phyloP scores from a whole-genome alignment of 805 yeast species.

The Candida odintsovae region DNA sequence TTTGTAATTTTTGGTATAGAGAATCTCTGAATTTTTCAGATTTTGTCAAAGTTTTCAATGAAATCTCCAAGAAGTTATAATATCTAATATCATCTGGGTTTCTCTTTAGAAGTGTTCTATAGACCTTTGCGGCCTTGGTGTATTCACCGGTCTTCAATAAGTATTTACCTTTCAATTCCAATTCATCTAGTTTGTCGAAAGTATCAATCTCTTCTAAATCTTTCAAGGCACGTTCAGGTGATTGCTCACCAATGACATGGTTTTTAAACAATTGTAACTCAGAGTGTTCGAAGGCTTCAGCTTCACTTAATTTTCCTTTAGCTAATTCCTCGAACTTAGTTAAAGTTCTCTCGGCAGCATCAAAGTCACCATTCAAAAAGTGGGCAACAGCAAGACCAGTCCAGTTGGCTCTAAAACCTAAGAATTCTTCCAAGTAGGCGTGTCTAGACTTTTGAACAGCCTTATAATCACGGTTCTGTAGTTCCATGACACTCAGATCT shows the following conservation, averaged over 20 bases:
- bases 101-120: constrained; percentile 67
- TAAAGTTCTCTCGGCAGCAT: constrained; percentile 66
- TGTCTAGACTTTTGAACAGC: constrained; percentile 59
- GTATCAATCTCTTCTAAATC: constrained; percentile 56
- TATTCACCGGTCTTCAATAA: constrained; percentile 48
- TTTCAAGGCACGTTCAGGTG: constrained; percentile 34
- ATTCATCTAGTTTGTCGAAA: constrained; percentile 51
- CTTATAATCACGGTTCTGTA: constrained; percentile 73
- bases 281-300: constrained; percentile 70
- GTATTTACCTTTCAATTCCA: constrained; percentile 65
- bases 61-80: constrained; percentile 59
- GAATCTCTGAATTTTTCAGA: constrained; percentile 45
- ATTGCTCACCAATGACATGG: constrained; percentile 55
- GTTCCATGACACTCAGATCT: constrained; percentile 74
- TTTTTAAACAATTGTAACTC: constrained; percentile 76
- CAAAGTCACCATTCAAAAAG: constrained; percentile 62
- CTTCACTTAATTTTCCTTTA: constrained; percentile 58
- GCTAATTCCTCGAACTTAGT: constrained; percentile 71
- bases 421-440: constrained; percentile 59
- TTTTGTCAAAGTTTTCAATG: constrained; percentile 46
- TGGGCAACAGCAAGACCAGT: constrained; percentile 83
- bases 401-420: constrained; percentile 90
- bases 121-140: constrained; percentile 62
- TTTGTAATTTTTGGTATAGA: constrained; percentile 59
- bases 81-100: constrained; percentile 77